Base-by-base conservation (phyloP, 1,284 basidiomycete species). In the Calocybe gambosa region DNA sequence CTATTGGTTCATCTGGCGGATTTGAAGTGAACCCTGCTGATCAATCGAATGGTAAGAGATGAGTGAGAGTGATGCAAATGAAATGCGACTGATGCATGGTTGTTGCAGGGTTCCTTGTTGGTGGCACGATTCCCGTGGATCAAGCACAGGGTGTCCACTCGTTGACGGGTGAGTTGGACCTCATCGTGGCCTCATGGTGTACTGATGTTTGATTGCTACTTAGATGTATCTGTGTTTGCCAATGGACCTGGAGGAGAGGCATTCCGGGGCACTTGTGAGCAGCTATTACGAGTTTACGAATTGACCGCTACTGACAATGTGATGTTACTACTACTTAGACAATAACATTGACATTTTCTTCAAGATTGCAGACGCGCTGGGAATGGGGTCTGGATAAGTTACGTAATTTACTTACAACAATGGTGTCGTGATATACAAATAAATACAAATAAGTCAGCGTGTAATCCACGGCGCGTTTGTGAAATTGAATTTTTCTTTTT, bases 281-380 rank as follows among this genome's bases (percentile, higher is more conserved):
- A n/a, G n/a, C n/a, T n/a, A n/a, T n/a, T n/a, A n/a, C n/a, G n/a
- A n/a, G n/a, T n/a, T n/a, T n/a, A n/a, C n/a, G n/a, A n/a, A n/a
- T n/a, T n/a, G n/a, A n/a, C n/a, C n/a, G n/a, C n/a, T n/a, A n/a
- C n/a, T n/a, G n/a, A n/a, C n/a, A n/a, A n/a, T n/a, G n/a, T n/a
- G n/a, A n/a, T n/a, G n/a, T n/a, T n/a, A 26, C 25, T 26, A 9
- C 25, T 39, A 15, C 39, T 21, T 49, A 69, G 67, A 70, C 54
- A 70, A 67, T 56, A 69, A 62, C 59, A 62, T 69, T 47, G 68
- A 71, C 42, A 66, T 70, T 34, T 71, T 71, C 57, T 71, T 67
- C 63, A 71, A 70, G 53, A 62, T 70, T 31, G 68, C 68, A 15
- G 68, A 69, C 50, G 65, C 66, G 6, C 57, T 71, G 35, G 69